Percentiles rank a stretch among this genome's conserved stretches.
These are phyloP conservation scores for Volvox reticuliferus DNA, from an alignment of 139 green algal genomes.

Conservation along the genomic window DNA sequence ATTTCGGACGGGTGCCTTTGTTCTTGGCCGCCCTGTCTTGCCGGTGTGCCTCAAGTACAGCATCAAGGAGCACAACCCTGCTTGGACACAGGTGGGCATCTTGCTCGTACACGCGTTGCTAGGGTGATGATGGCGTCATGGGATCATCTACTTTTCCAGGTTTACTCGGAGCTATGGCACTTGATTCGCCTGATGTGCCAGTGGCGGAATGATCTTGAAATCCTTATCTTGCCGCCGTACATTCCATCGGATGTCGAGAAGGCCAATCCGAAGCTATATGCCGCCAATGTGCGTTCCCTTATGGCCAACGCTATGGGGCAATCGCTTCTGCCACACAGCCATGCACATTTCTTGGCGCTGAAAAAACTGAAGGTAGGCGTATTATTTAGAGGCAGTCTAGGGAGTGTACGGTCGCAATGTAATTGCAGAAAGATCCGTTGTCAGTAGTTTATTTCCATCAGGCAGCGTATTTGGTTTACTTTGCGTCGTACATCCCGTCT, in stretches of 20 bases:
- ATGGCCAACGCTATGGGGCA: not conserved
- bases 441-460: not conserved
- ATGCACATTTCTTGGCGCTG: slow-evolving; percentile 29
- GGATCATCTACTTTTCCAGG: not conserved
- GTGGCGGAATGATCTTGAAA: slow-evolving; percentile 36
- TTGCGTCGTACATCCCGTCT: not conserved
- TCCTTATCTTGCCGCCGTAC: slow-evolving; percentile 28
- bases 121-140: no score
- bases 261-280: slow-evolving; percentile 11
- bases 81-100: slow-evolving; percentile 35
- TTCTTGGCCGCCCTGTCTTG: slow-evolving; percentile 32
- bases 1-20: slow-evolving; percentile 42
- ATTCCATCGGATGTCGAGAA: not conserved
- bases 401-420: no score
- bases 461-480: not conserved
- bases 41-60: slow-evolving; percentile 41
- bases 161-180: slow-evolving; percentile 43
- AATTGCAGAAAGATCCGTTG: not conserved
- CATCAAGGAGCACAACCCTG: slow-evolving; percentile 38
- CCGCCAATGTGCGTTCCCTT: slow-evolving; percentile 15
- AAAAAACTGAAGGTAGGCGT: slow-evolving; percentile 30
- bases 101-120: not conserved
- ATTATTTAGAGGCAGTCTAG: not conserved
- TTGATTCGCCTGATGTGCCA: slow-evolving; percentile 36
- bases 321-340: slow-evolving; percentile 9